phyloP scores from a whole-genome alignment of 2,329 filamentous ascomycete genomes.

The Aspergillus udagawae region DNA sequence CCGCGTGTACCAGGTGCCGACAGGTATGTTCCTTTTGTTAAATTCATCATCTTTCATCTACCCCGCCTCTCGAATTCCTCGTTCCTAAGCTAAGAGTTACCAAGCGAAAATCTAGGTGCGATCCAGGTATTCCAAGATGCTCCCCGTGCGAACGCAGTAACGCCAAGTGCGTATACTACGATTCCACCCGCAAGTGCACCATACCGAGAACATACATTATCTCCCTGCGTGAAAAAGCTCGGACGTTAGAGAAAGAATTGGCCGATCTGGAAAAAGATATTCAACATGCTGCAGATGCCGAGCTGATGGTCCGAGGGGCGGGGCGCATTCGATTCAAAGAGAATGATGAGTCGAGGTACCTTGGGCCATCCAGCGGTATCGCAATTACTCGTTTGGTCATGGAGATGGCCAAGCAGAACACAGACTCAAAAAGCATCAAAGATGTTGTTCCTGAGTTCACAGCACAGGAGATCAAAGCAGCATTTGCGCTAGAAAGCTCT shows the following conservation, averaged over 20 bases:
- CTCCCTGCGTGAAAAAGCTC: conserved; percentile 81
- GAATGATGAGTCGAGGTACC: conserved; percentile 81
- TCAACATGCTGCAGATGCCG: conserved; percentile 64
- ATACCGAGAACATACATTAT: conserved; percentile 92
- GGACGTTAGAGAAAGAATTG: conserved; percentile 75
- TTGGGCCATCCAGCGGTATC: conserved; percentile 92
- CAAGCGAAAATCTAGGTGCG: conserved; percentile 93
- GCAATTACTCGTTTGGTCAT: conserved; percentile 92
- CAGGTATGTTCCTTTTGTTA: conserved; percentile 35
- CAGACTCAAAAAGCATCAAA: conserved; percentile 83
- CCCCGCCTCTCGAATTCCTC: not conserved
- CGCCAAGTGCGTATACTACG: conserved; percentile 90
- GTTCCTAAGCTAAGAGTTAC: not conserved
- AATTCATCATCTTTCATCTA: conserved; percentile 3
- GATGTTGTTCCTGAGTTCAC: conserved; percentile 80
- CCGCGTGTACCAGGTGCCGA: conserved; percentile 48
- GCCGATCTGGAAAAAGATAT: conserved; percentile 75
- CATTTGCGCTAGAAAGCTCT: conserved; percentile 61
- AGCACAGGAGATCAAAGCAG: conserved; percentile 63
- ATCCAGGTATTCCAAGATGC: conserved; percentile 86
- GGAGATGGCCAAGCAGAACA: conserved; percentile 93
- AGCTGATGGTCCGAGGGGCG: conserved; percentile 81
- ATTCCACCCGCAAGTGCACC: conserved; percentile 78
- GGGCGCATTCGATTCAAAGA: conserved; percentile 81
- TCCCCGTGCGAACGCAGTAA: conserved; percentile 89